Conservation (phyloP, 2,329 filamentous ascomycete genomes). For the Aspergillus sergii region DNA sequence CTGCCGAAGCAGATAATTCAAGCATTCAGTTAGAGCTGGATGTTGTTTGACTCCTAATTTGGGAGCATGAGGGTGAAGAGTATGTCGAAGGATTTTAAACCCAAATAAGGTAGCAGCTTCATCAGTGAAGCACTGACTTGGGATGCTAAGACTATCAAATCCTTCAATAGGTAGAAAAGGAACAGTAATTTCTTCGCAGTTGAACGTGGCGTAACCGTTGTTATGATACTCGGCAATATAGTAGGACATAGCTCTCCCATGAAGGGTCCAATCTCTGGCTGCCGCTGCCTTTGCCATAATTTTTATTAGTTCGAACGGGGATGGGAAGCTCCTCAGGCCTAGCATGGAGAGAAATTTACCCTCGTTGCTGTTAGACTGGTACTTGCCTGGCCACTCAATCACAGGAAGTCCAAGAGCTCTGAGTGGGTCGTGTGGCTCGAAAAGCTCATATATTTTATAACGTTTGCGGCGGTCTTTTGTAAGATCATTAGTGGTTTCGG, state of each 20-base stretch:
- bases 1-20: constrained; percentile 69
- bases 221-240: constrained; percentile 78
- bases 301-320: constrained; percentile 72
- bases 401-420: constrained; percentile 73
- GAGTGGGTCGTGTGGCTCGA: constrained; percentile 73
- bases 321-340: constrained; percentile 73
- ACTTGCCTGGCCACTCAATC: constrained; percentile 79
- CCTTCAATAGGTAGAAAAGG: constrained; percentile 75
- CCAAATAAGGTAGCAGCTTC: constrained; percentile 74
- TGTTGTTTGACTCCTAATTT: constrained; percentile 87
- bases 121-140: constrained; percentile 81
- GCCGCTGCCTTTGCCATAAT: constrained; percentile 70
- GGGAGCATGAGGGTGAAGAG: constrained; percentile 76
- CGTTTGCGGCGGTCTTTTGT: constrained; percentile 58
- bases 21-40: constrained; percentile 75
- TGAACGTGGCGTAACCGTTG: constrained; percentile 72
- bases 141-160: constrained; percentile 65
- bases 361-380: constrained; percentile 67
- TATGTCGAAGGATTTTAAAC: constrained; percentile 74
- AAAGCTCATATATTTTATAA: constrained; percentile 77
- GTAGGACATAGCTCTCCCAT: constrained; percentile 74
- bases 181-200: constrained; percentile 57
- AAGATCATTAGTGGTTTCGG: constrained; percentile 48
- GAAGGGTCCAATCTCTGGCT: constrained; percentile 54
- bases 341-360: constrained; percentile 72